Base-by-base conservation (phyloP, 345 rosid genomes). In the Balakata baccata region DNA sequence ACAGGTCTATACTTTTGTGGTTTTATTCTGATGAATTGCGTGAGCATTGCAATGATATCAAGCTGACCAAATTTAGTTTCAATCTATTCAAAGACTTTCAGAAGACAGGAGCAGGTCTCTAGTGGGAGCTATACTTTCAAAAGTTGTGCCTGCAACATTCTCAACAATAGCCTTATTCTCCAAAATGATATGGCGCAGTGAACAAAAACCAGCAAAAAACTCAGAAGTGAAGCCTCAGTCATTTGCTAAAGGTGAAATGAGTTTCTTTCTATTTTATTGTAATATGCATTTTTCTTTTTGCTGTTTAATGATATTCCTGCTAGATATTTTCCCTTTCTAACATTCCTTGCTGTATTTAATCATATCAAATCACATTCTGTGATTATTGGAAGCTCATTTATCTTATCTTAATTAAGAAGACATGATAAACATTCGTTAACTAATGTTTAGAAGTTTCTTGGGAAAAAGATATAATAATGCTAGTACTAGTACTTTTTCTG, bases 121-220 rank as follows among this genome's bases (percentile, higher is more conserved):
- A 62, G 96, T 95, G 29, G 97, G 99, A 70, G 96, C 96, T 53
- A 82, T 95, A 81, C 85, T 95, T 46, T 95, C 99, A 65, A 95
- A 89, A 78, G 98, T 95, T 73, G 90, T 95, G 69, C 99, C 99
- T 71, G 98, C 87, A 22, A 88, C 99, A 58, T 87, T 89, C 72
- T 92, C 98, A 54, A 91, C 99, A n/a, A 91, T 95, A 70, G 86
- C 94, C 78, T 90, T 96, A 64, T 81, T 95, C 68, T 89, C 98
- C 18, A 92, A 91, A 81, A 89, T 89, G 89, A 85, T 95, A 70
- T 95, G 99, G 97, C 84, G 94, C 74, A 87, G 96, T 72, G 92
- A 90, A 45, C 85, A 80, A 75, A 77, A 86, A 7, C 76, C 93
- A 43, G 75, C 78, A 49, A 84, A 78, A 75, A 86, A 86, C 58